These are phyloP conservation scores for Evernia prunastri DNA, from an alignment of 495 filamentous ascomycete genomes.

Conservation along the genomic window DNA sequence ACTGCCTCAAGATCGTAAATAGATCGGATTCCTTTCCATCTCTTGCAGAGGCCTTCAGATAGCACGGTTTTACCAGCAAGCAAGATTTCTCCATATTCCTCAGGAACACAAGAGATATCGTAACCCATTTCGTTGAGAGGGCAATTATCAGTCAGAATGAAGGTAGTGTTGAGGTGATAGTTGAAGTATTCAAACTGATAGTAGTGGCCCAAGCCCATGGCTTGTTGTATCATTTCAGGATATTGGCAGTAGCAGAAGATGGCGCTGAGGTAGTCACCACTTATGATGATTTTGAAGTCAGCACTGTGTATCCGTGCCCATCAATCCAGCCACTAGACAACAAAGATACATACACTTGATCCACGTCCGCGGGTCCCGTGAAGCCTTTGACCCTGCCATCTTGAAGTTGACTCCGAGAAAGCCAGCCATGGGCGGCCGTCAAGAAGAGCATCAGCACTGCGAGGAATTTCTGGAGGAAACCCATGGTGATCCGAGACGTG, in stretches of 20 bases:
- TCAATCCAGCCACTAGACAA: neutral
- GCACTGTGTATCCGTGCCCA: neutral
- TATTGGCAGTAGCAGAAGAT: neutral
- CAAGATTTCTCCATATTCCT: neutral
- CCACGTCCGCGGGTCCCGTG: neutral
- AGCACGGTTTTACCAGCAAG: neutral
- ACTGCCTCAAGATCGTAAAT: neutral
- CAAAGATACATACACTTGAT: neutral
- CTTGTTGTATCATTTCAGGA: neutral
- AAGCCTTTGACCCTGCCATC: neutral
- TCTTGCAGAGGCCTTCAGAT: neutral
- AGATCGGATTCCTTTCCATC: neutral
- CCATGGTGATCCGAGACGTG: neutral
- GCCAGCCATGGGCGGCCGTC: neutral
- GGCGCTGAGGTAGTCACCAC: slow-evolving; percentile 1
- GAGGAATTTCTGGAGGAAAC: neutral
- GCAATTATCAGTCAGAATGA: neutral
- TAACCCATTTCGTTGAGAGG: neutral
- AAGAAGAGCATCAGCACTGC: neutral
- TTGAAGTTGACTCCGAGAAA: neutral
- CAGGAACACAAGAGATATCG: neutral
- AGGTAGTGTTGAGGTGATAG: neutral
- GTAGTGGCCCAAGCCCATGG: neutral
- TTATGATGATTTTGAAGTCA: neutral
- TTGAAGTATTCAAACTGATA: neutral